Percentiles rank a stretch among this genome's conserved stretches.
Conservation (phyloP, 2,329 filamentous ascomycete genomes). For the Herpotrichia juniperi region DNA sequence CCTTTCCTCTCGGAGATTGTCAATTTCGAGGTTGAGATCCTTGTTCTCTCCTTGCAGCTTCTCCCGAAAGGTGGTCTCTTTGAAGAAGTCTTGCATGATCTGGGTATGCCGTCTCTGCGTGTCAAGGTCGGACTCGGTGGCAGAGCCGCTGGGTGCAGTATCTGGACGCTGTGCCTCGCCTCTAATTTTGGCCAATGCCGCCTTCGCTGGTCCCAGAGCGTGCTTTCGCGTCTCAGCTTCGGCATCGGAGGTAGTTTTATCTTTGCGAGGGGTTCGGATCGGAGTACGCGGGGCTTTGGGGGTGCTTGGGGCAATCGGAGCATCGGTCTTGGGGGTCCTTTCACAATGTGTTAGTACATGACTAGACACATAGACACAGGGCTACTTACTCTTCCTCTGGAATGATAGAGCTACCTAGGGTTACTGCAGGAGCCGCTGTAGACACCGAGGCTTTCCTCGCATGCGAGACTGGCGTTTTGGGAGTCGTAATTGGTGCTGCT, state of each 20-base stretch:
- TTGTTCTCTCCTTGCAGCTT: slow-evolving; percentile 43
- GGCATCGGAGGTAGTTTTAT: slow-evolving; percentile 44
- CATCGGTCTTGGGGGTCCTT: slow-evolving; percentile 25
- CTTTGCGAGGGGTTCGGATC: slow-evolving; percentile 32
- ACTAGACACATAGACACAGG: background rate
- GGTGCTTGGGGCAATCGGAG: no score
- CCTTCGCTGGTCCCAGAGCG: slow-evolving; percentile 33
- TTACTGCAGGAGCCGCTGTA: slow-evolving; percentile 17
- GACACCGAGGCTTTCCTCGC: slow-evolving; percentile 37
- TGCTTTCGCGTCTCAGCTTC: slow-evolving; percentile 37
- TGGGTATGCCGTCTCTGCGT: slow-evolving; percentile 38
- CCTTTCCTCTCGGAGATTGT: slow-evolving; percentile 38
- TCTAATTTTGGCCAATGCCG: slow-evolving; percentile 36
- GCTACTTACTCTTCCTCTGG: slow-evolving; percentile 24
- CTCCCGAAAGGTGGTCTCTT: slow-evolving; percentile 44
- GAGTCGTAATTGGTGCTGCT: slow-evolving; percentile 22
- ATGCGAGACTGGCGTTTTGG: slow-evolving; percentile 28
- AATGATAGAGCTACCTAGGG: slow-evolving; percentile 13
- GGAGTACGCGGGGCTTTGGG: no score
- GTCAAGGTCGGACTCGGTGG: slow-evolving; percentile 36
- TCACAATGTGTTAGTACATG: background rate
- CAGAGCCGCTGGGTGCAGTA: slow-evolving; percentile 38
- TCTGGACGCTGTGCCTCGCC: slow-evolving; percentile 36
- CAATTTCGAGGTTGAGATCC: slow-evolving; percentile 38
- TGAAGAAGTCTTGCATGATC: slow-evolving; percentile 48